A percentile compares a stretch with the other conserved stretches of the same genome.
Conservation (phyloP, 257 asterid genomes). For the Primulina tabacum region DNA sequence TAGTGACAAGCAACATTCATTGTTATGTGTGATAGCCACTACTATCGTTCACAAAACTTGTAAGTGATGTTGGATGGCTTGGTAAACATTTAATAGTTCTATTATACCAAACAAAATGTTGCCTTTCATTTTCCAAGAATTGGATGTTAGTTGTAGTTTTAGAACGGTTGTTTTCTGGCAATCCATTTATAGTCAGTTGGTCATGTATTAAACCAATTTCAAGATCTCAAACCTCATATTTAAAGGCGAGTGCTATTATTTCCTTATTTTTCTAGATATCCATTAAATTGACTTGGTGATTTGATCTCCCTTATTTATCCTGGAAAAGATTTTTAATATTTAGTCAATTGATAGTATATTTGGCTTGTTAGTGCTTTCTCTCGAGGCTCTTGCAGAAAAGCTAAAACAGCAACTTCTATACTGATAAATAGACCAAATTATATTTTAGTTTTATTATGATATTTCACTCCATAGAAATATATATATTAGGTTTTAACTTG, state of each 20-base stretch:
- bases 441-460: neutral
- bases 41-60: slow-evolving; percentile 12
- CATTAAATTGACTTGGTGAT: neutral
- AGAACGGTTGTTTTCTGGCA: neutral
- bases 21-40: neutral
- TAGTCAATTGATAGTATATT: neutral
- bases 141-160: neutral
- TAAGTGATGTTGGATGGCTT: slow-evolving; percentile 12
- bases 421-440: neutral
- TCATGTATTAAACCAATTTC: slow-evolving; percentile 3
- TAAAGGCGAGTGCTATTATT: slow-evolving; percentile 1
- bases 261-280: slow-evolving; percentile 2
- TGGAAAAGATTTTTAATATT: neutral
- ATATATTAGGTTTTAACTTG: slow-evolving; percentile 2
- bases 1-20: slow-evolving; percentile 1
- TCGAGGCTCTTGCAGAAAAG: neutral
- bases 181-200: neutral
- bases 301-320: slow-evolving; percentile 12
- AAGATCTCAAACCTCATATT: slow-evolving; percentile 20
- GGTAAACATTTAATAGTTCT: neutral
- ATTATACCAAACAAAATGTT: neutral
- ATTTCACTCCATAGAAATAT: neutral
- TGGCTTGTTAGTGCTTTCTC: slow-evolving; percentile 11
- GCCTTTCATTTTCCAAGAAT: neutral
- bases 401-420: slow-evolving; percentile 12